phyloP scores from a whole-genome alignment of 176 grass and related monocot species.

The Oryza australiensis region DNA sequence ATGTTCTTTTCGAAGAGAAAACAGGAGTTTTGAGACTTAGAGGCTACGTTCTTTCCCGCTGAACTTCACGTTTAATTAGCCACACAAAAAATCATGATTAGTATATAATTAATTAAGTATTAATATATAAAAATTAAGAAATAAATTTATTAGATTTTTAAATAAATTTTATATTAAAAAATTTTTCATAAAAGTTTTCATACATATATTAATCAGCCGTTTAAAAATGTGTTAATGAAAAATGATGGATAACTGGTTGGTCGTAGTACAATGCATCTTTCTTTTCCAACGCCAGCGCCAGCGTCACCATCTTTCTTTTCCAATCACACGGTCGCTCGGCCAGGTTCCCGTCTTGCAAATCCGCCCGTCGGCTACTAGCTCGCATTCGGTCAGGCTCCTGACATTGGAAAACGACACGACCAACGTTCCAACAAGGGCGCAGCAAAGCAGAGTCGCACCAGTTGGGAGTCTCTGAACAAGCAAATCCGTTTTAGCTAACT shows the following conservation, averaged over 20 bases:
- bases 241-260: too few relatives aligned
- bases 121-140: too few relatives aligned
- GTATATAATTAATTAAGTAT: too few relatives aligned
- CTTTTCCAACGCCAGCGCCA: not conserved
- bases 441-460: not conserved
- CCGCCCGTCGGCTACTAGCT: not conserved
- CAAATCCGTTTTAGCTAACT: not conserved
- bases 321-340: not conserved
- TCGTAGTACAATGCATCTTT: not conserved
- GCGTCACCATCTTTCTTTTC: slow-evolving; percentile 22
- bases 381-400: not conserved
- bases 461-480: not conserved
- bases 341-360: slow-evolving; percentile 22
- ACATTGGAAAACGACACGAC: slow-evolving; percentile 6
- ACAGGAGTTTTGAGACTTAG: not conserved
- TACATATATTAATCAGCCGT: too few relatives aligned
- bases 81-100: too few relatives aligned
- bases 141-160: too few relatives aligned
- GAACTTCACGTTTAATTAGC: too few relatives aligned
- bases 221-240: too few relatives aligned
- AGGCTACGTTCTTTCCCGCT: too few relatives aligned
- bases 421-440: not conserved
- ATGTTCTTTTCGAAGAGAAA: not conserved
- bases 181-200: too few relatives aligned
- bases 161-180: too few relatives aligned